Conservation (phyloP, 345 rosid species). For the Euphorbia peplus region DNA sequence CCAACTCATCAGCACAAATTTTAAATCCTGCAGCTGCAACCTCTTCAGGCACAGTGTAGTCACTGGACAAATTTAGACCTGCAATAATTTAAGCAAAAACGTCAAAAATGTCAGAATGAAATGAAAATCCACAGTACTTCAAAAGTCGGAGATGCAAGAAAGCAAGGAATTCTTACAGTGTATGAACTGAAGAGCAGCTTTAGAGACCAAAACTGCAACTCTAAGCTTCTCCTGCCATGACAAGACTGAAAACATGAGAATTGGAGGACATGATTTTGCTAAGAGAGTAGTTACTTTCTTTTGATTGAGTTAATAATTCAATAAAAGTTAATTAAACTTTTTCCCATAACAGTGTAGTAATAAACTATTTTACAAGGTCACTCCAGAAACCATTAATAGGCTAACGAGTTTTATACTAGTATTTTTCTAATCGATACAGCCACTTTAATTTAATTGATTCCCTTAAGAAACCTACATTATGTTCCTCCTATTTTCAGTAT, state of each 20-base stretch:
- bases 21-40: constrained; percentile 74
- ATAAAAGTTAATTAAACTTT: neutral
- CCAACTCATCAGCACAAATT: constrained; percentile 83
- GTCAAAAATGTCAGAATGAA: constrained; percentile 17
- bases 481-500: too few species aligned
- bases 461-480: neutral
- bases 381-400: neutral
- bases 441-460: neutral
- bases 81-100: constrained; percentile 22
- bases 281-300: neutral
- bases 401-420: neutral
- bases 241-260: constrained; percentile 14
- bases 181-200: constrained; percentile 88
- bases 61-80: constrained; percentile 63
- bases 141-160: neutral
- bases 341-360: too few species aligned
- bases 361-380: neutral
- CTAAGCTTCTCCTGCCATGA: constrained; percentile 66
- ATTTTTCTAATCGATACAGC: neutral
- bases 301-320: neutral
- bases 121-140: constrained; percentile 6
- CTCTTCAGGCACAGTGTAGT: constrained; percentile 68
- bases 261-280: neutral
- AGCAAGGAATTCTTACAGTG: constrained; percentile 45
- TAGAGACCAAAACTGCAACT: constrained; percentile 87